A percentile compares a stretch with the other conserved stretches of the same genome.
Conservation (phyloP, 345 rosid genomes). For the Streptanthus diversifolius region DNA sequence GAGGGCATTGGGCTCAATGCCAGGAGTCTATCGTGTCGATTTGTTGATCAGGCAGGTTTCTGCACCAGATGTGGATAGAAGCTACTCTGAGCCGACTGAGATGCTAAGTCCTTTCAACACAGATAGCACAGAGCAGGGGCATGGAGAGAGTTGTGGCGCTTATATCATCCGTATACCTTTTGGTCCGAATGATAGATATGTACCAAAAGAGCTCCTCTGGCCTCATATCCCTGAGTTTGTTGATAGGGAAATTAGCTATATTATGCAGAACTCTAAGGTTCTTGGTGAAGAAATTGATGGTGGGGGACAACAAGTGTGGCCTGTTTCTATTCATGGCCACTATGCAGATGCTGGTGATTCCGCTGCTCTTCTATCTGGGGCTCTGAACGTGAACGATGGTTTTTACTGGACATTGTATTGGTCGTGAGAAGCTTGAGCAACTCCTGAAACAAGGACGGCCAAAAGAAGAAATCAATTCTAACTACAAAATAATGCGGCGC, state of each 20-base stretch:
- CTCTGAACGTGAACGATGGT: constrained; percentile 80
- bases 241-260: constrained; percentile 70
- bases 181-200: constrained; percentile 70
- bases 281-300: constrained; percentile 62
- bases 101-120: constrained; percentile 47
- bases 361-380: constrained; percentile 75
- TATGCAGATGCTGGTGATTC: constrained; percentile 86
- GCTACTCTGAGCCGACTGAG: constrained; percentile 71
- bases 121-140: constrained; percentile 42
- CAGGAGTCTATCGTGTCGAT: constrained; percentile 79
- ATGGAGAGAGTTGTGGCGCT: constrained; percentile 79
- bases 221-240: constrained; percentile 77
- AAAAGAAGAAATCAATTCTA: constrained; percentile 56
- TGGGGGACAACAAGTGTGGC: constrained; percentile 63
- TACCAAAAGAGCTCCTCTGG: constrained; percentile 73
- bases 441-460: constrained; percentile 70
- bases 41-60: constrained; percentile 73
- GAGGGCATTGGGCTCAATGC: constrained; percentile 74
- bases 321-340: constrained; percentile 77
- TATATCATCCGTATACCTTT: constrained; percentile 76
- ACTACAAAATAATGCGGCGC: constrained; percentile 69
- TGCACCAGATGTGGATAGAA: constrained; percentile 67
- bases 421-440: constrained; percentile 77
- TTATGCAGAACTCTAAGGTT: constrained; percentile 67
- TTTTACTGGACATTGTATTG: constrained; percentile 82